Evolutionary conservation across 257 asterid genomes (phyloP), one percentile per base, ranked within the genome.

Genomic region (Mentha longifolia): DNA sequence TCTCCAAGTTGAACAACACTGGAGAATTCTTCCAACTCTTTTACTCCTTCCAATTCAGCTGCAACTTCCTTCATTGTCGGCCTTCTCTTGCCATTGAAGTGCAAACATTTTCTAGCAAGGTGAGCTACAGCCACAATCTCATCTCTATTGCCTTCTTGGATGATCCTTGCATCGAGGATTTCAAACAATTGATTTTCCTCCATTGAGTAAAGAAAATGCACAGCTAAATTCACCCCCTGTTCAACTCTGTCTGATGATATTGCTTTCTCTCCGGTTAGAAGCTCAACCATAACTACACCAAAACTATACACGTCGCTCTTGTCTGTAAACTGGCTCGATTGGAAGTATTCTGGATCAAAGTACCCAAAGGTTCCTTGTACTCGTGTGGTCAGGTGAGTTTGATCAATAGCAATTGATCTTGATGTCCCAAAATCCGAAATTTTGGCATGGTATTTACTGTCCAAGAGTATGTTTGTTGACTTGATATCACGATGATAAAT

Each of bases 31-130:
- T 43, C 50, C 50, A 43, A 15, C 50, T 43, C n/a, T 12, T 12
- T 43, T 43, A 43, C 16, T 37, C 70, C 62, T 65, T 72, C 84
- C 56, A 80, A 68, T 37, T 63, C 79, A 0, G 41, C 51, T 1
- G 76, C 76, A 25, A 80, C 84, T 63, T 76, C 81, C 67, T 58
- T 82, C 84, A 79, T 82, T 3, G 78, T 82, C 2, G 84, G 87
- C 77, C 83, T 82, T 68, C 20, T 52, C 75, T 41, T 78, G 7
- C 86, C 83, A 20, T 78, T 76, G 70, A 70, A 56, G 49, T 75
- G 50, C 64, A 82, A 68, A 30, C 84, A 82, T 52, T 73, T 72
- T 71, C 72, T 51, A 1, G 82, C 79, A 50, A 79, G 75, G 60
- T 62, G 63, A 25, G 84, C 84, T 6, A 73, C 20, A 1, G 50